Base-by-base conservation (phyloP, 768 basidiomycete species). In the Cystobasidium onofrii region DNA sequence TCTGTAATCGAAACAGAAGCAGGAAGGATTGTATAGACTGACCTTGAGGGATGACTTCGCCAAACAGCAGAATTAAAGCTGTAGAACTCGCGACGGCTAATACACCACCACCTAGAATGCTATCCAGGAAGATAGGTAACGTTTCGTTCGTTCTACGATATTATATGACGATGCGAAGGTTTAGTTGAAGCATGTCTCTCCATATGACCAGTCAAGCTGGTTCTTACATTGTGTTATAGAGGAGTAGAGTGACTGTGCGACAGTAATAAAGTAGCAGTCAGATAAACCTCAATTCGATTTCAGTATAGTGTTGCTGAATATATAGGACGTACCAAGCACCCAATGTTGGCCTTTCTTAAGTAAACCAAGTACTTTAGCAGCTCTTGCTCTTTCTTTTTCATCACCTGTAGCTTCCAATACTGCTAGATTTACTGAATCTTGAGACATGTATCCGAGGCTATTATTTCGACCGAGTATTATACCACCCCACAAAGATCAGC, bases 271-370 rank as follows among this genome's bases (percentile, higher is more conserved):
- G 29, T n/a, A n/a, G 12, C 10, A 18, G 73, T 52, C 18, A 76
- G 75, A 74, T 33, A 36, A 29, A 46, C 12, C n/a, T n/a, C n/a
- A n/a, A n/a, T n/a, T n/a, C n/a, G n/a, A n/a, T n/a, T n/a, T n/a
- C n/a, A n/a, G n/a, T n/a, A n/a, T n/a, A n/a, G n/a, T n/a, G n/a
- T n/a, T n/a, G n/a, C 12, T 15, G 33, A n/a, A 7, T 39, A 9
- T 4, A 33, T 4, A 80, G 97, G 96, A 72, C 89, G 87, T 0
- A 97, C 84, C 94, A 10, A 98, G 86, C 15, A 97, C 92, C 95
- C 95, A 93, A 81, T 93, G 91, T 1, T 91, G 86, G 0, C 90
- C 89, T 76, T 84, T 85, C 43, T 83, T 80, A 85, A 88, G 81
- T 18, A 88, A 80, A 33, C 78, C 80, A 39, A 87, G 79, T 1